Conservation (phyloP, 768 basidiomycete genomes). For the Tephrocybe sp. region DNA sequence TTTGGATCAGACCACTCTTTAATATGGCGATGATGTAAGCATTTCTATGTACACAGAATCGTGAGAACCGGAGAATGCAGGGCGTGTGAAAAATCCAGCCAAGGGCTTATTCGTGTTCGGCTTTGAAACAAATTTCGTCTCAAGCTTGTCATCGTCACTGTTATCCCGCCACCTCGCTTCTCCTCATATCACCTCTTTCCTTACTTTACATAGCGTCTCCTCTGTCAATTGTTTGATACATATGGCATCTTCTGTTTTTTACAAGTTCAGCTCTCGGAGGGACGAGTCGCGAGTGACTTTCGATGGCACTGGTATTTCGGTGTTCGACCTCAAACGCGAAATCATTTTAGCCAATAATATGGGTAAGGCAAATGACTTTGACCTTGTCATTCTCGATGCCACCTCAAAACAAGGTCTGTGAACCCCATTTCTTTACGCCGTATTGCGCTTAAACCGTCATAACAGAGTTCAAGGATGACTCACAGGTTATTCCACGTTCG, state of each 20-base stretch:
- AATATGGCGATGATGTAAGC: constrained; percentile 6
- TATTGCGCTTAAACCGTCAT: neutral
- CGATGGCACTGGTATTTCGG: constrained; percentile 97
- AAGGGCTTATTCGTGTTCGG: no score
- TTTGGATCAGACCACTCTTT: constrained; percentile 18
- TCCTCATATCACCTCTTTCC: constrained; percentile 1
- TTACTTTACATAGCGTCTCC: constrained; percentile 24
- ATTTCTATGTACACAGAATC: neutral
- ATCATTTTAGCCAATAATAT: constrained; percentile 95
- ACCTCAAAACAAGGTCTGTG: constrained; percentile 83
- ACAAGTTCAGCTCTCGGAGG: constrained; percentile 94
- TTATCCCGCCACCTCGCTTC: neutral
- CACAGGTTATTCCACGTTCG: constrained; percentile 87
- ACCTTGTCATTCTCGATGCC: constrained; percentile 82
- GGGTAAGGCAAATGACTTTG: constrained; percentile 96
- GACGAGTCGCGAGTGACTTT: constrained; percentile 95
- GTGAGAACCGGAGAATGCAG: constrained; percentile 8
- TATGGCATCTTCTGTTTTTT: constrained; percentile 95
- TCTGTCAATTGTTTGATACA: constrained; percentile 40
- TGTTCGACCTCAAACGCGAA: constrained; percentile 98
- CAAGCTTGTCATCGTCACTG: neutral
- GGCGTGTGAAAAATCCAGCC: constrained; percentile 7
- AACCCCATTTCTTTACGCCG: constrained; percentile 6
- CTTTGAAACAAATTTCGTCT: neutral
- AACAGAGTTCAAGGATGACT: constrained; percentile 89